These are phyloP conservation scores for Dioszegia crocea DNA, from an alignment of 768 basidiomycete species.

Conservation along the genomic window DNA sequence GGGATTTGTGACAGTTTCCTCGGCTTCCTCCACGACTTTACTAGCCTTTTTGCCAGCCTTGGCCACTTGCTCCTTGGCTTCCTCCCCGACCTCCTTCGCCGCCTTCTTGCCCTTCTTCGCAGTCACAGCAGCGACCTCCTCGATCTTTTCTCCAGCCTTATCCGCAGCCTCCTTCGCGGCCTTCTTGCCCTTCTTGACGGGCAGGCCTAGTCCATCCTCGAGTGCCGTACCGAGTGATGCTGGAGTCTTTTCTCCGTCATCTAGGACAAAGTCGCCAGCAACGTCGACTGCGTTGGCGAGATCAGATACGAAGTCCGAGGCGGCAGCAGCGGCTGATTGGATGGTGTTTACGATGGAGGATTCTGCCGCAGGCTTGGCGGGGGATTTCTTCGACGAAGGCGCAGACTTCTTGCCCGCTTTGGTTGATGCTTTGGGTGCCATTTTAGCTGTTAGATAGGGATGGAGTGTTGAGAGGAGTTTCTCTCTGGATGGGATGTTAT, in stretches of 20 bases:
- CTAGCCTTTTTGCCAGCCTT: conserved; percentile 6
- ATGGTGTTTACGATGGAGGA: not conserved
- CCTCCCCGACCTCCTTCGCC: conserved; percentile 5
- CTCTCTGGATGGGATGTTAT: too few species aligned
- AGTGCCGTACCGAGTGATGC: conserved; percentile 21
- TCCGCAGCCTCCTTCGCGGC: conserved; percentile 20
- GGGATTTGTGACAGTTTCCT: conserved; percentile 28
- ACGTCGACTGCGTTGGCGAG: conserved; percentile 24
- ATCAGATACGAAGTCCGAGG: conserved; percentile 15
- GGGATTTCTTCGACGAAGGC: conserved; percentile 1
- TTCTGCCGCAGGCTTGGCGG: not conserved
- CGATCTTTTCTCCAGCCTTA: conserved; percentile 16
- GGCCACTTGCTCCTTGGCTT: conserved; percentile 1
- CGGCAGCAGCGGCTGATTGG: conserved; percentile 7
- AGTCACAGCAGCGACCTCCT: conserved; percentile 28
- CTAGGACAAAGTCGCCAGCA: conserved; percentile 31
- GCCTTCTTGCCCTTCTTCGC: conserved; percentile 23
- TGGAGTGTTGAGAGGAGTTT: not conserved
- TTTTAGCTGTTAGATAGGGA: not conserved
- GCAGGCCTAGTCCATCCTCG: conserved; percentile 28
- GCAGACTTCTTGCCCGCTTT: conserved; percentile 7
- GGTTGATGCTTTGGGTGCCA: not conserved
- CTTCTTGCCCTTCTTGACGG: conserved; percentile 16
- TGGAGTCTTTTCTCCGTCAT: conserved; percentile 26
- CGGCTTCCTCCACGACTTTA: conserved; percentile 19